Percentiles rank a stretch among this genome's conserved stretches.
phyloP scores from a whole-genome alignment of 805 yeast genomes.

The Brettanomyces bruxellensis region DNA sequence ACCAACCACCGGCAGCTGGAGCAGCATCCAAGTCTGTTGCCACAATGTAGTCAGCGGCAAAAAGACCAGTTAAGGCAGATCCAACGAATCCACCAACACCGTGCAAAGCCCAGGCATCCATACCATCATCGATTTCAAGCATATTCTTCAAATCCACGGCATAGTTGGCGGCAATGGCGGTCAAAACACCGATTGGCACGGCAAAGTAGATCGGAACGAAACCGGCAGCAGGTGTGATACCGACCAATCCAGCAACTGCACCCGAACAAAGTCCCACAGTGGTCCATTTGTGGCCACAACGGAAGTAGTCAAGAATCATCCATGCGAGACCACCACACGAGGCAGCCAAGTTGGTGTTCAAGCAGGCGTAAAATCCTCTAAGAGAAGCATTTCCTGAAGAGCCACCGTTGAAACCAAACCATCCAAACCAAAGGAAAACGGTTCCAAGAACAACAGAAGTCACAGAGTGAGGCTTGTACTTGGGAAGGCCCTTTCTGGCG shows the following conservation, averaged over 20 bases:
- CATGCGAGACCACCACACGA: conserved; percentile 88
- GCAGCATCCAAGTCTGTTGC: conserved; percentile 62
- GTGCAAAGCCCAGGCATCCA: conserved; percentile 89
- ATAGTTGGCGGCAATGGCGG: conserved; percentile 72
- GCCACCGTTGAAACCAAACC: conserved; percentile 99
- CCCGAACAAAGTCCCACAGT: conserved; percentile 93
- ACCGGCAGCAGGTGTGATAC: conserved; percentile 96
- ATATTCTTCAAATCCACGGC: conserved; percentile 73
- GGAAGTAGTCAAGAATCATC: conserved; percentile 83
- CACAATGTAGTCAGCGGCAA: conserved; percentile 86
- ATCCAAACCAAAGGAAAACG: conserved; percentile 93
- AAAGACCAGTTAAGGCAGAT: conserved; percentile 77
- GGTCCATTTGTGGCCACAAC: conserved; percentile 73
- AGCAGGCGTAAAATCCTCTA: conserved; percentile 90
- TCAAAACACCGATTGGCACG: conserved; percentile 71
- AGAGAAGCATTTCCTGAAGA: conserved; percentile 90
- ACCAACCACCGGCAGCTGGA: conserved; percentile 73
- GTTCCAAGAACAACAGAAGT: conserved; percentile 88
- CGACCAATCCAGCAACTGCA: conserved; percentile 87
- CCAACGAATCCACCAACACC: conserved; percentile 92
- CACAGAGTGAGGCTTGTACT: conserved; percentile 90
- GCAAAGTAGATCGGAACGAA: conserved; percentile 89
- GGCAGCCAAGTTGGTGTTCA: conserved; percentile 92
- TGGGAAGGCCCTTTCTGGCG: conserved; percentile 62
- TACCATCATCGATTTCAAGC: conserved; percentile 82